These are phyloP conservation scores for Backusella westeae DNA, from an alignment of 192 early-diverging fungal genomes.

Conservation along the genomic window DNA sequence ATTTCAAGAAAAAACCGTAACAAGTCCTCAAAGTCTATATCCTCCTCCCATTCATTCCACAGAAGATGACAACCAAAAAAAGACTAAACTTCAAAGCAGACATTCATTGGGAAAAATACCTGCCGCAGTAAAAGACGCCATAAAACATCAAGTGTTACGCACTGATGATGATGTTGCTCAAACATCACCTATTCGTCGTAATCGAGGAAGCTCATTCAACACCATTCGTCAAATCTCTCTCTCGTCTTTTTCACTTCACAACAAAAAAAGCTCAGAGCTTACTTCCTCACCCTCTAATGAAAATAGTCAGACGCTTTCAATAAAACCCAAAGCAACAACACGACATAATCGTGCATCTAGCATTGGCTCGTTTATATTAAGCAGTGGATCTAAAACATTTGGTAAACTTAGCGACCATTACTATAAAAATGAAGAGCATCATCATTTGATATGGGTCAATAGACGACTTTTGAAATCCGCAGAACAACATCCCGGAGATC, in stretches of 20 bases:
- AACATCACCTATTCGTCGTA: background rate
- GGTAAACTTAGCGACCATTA: background rate
- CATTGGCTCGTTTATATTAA: background rate
- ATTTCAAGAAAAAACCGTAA: background rate
- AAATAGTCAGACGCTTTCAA: background rate
- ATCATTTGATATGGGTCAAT: background rate
- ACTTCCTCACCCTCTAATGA: background rate
- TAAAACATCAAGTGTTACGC: conserved; percentile 1
- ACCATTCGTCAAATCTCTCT: background rate
- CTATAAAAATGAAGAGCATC: background rate
- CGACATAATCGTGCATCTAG: background rate
- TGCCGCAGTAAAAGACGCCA: conserved; percentile 6
- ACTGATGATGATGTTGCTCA: background rate
- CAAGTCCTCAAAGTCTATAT: background rate
- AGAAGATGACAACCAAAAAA: background rate
- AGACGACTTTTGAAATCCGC: background rate
- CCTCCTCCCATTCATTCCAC: background rate
- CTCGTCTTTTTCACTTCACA: background rate
- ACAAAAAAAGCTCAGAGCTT: background rate
- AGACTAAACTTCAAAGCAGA: background rate
- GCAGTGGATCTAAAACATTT: background rate
- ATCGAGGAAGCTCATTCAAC: background rate
- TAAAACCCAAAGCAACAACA: background rate
- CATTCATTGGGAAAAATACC: conserved; percentile 10
- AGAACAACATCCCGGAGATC: background rate